Conservation (phyloP, 768 basidiomycete genomes). For the Scleroderma citrinum region DNA sequence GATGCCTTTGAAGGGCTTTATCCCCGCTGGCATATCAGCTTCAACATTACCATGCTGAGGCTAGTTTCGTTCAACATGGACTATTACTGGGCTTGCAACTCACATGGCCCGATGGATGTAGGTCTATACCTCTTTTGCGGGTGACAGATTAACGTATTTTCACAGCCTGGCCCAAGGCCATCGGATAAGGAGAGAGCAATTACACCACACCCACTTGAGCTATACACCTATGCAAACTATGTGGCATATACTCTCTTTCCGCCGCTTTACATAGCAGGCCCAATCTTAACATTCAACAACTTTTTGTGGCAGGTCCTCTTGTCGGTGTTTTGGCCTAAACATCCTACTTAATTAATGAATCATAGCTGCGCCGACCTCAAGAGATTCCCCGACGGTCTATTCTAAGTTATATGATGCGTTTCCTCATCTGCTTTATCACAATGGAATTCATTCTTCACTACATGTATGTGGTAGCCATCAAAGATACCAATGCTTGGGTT, state of each 20-base stretch:
- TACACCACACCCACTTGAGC: slow-evolving; percentile 45
- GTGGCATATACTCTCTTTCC: slow-evolving; percentile 86
- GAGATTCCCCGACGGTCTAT: slow-evolving; percentile 35
- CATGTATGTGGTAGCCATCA: slow-evolving; percentile 97
- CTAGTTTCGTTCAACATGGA: slow-evolving; percentile 93
- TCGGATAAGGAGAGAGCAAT: slow-evolving; percentile 58
- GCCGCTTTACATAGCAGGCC: slow-evolving; percentile 92
- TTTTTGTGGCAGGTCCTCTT: slow-evolving; percentile 82
- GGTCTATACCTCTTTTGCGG: slow-evolving; percentile 9
- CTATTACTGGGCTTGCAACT: slow-evolving; percentile 73
- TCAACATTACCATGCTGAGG: slow-evolving; percentile 95
- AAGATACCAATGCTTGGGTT: slow-evolving; percentile 78
- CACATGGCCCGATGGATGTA: slow-evolving; percentile 38
- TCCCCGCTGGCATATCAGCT: slow-evolving; percentile 88
- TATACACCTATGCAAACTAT: slow-evolving; percentile 70
- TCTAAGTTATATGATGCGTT: slow-evolving; percentile 62
- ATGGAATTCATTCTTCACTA: slow-evolving; percentile 92
- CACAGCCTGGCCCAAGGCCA: slow-evolving; percentile 27
- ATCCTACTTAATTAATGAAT: neutral
- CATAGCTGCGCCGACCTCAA: slow-evolving; percentile 57
- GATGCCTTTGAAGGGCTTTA: slow-evolving; percentile 69
- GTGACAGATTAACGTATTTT: slow-evolving; percentile 5
- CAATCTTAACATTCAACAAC: slow-evolving; percentile 94
- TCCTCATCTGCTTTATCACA: slow-evolving; percentile 61
- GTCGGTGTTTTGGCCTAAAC: neutral